Percentiles rank a stretch among this genome's conserved stretches.
Evolutionary conservation across 306 rosid species (phyloP).

Genomic region (Alnus glutinosa): DNA sequence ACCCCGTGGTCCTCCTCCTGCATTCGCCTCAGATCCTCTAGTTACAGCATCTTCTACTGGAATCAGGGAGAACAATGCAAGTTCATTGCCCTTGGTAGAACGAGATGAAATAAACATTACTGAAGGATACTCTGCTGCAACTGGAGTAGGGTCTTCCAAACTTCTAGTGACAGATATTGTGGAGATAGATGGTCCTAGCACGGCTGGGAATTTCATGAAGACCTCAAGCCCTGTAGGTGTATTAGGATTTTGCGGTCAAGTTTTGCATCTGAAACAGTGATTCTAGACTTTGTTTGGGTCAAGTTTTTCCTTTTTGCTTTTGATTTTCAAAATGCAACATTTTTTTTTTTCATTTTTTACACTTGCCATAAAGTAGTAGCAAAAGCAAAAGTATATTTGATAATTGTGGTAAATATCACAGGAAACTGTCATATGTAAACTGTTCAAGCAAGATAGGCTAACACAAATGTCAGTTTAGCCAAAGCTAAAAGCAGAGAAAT

Average conservation of each 20-base stretch:
- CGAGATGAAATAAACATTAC: conserved; percentile 30
- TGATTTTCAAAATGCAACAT: conserved; percentile 6
- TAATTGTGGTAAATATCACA: background rate
- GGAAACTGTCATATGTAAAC: background rate
- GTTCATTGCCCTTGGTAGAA: conserved; percentile 32
- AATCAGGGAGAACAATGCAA: conserved; percentile 44
- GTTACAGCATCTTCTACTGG: conserved; percentile 33
- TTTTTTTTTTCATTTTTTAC: background rate
- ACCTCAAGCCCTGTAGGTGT: conserved; percentile 80
- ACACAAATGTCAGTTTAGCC: background rate
- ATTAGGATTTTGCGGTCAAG: conserved; percentile 39
- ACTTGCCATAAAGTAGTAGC: background rate
- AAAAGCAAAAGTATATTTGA: background rate
- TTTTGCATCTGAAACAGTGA: conserved; percentile 11
- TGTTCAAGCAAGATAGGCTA: conserved; percentile 5
- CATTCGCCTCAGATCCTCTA: conserved; percentile 87
- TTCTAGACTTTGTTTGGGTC: background rate
- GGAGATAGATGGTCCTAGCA: conserved; percentile 71
- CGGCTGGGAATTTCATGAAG: conserved; percentile 63
- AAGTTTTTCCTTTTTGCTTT: background rate
- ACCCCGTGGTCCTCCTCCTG: conserved; percentile 80
- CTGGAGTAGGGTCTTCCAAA: conserved; percentile 61
- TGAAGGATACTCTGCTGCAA: conserved; percentile 47
- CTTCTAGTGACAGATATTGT: conserved; percentile 61
- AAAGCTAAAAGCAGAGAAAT: background rate